Conservation (phyloP, 345 rosid species). For the Pelargonium nanum region DNA sequence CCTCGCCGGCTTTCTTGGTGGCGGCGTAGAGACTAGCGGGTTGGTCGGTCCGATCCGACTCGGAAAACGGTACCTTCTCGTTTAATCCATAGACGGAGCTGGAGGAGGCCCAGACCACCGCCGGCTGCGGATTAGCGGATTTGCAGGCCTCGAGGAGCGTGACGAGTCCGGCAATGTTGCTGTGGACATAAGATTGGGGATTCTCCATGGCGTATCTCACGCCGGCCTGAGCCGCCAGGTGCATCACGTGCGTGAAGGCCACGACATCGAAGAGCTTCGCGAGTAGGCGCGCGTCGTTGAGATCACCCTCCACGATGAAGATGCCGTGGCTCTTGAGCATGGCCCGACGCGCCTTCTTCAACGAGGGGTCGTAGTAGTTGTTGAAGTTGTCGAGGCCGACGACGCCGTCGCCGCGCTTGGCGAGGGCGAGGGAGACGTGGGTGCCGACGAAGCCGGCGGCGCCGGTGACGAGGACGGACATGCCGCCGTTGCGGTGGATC, state of each 20-base stretch:
- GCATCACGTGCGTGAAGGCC: constrained; percentile 78
- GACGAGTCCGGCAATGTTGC: constrained; percentile 67
- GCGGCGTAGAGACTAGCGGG: constrained; percentile 88
- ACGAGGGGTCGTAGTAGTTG: constrained; percentile 59
- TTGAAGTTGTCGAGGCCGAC: constrained; percentile 73
- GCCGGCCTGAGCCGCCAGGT: constrained; percentile 86
- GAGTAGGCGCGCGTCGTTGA: constrained; percentile 50
- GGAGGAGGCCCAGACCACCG: constrained; percentile 76
- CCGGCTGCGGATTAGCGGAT: constrained; percentile 68
- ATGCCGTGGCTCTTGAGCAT: constrained; percentile 33
- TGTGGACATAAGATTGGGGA: constrained; percentile 60
- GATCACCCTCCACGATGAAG: constrained; percentile 54
- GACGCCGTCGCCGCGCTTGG: constrained; percentile 72
- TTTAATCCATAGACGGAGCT: constrained; percentile 78
- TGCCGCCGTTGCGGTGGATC: constrained; percentile 56
- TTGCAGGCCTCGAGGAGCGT: constrained; percentile 59
- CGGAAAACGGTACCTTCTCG: constrained; percentile 61
- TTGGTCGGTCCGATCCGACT: constrained; percentile 55
- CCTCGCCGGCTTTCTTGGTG: constrained; percentile 78
- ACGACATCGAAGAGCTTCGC: constrained; percentile 63
- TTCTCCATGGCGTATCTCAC: constrained; percentile 74
- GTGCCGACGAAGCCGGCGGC: constrained; percentile 75
- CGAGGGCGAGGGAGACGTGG: constrained; percentile 53
- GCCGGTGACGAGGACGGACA: constrained; percentile 71
- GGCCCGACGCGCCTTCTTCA: constrained; percentile 41